phyloP scores from a whole-genome alignment of 139 green algal species.

The Astrephomene gubernaculifera region DNA sequence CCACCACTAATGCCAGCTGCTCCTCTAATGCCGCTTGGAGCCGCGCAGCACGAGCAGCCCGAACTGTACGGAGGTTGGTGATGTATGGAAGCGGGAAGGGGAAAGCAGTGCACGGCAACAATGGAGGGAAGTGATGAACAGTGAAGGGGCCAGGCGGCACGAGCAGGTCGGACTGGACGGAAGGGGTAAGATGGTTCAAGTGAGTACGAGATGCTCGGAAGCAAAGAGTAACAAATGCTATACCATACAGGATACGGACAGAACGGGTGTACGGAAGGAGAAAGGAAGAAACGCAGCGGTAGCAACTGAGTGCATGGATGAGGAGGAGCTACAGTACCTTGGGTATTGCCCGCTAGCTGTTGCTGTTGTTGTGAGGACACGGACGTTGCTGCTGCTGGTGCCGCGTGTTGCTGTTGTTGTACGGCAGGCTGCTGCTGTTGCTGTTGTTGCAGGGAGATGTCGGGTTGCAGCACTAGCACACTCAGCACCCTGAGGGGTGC shows the following conservation, averaged over 20 bases:
- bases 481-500: background rate
- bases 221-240: too few relatives aligned
- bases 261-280: too few relatives aligned
- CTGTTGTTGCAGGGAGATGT: background rate
- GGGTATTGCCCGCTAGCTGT: background rate
- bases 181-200: too few relatives aligned
- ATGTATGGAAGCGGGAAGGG: too few relatives aligned
- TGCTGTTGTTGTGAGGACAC: background rate
- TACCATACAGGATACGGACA: too few relatives aligned
- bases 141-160: too few relatives aligned
- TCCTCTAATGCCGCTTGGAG: slow-evolving; percentile 61
- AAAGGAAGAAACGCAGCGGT: too few relatives aligned
- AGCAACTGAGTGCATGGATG: too few relatives aligned
- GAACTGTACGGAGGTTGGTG: background rate
- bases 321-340: too few relatives aligned
- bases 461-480: slow-evolving; percentile 24
- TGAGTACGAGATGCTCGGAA: too few relatives aligned
- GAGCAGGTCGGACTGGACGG: too few relatives aligned
- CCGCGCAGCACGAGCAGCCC: slow-evolving; percentile 46
- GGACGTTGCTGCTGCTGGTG: slow-evolving; percentile 3
- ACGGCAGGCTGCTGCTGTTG: background rate
- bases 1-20: slow-evolving; percentile 52
- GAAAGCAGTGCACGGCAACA: background rate
- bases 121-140: background rate
- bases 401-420: too few relatives aligned